Evolutionary conservation across 495 filamentous ascomycete species (phyloP).

Genomic region (Neurospora sp.): DNA sequence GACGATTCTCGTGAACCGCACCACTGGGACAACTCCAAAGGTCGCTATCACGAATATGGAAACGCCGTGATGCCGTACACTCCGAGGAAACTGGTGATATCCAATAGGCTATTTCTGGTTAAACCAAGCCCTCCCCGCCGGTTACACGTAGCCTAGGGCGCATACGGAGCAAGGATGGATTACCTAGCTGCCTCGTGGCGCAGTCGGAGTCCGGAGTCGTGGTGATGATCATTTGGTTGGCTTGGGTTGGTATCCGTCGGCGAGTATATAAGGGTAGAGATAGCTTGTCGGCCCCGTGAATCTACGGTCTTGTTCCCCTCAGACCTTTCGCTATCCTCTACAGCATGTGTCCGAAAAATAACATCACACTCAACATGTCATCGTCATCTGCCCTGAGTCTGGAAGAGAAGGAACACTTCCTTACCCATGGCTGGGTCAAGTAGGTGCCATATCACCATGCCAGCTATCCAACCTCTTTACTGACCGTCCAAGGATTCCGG

Average conservation of each 20-base stretch:
- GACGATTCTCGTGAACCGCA: conserved; percentile 1
- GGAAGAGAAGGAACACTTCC: conserved; percentile 55
- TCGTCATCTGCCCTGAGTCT: conserved; percentile 38
- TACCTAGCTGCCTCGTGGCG: not conserved
- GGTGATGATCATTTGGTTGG: not conserved
- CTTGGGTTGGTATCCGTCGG: not conserved
- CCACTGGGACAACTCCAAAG: not conserved
- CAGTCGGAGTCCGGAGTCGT: not conserved
- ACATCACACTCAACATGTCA: conserved; percentile 14
- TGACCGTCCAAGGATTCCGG: conserved; percentile 14
- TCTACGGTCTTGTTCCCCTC: not conserved
- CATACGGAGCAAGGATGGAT: not conserved
- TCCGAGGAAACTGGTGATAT: not conserved
- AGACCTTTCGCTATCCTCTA: not conserved
- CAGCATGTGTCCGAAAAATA: not conserved
- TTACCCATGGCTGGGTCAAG: conserved; percentile 56
- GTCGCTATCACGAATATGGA: conserved; percentile 10
- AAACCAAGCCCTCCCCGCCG: conserved; percentile 1
- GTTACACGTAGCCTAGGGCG: not conserved
- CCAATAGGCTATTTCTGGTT: conserved; percentile 12
- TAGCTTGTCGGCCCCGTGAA: not conserved
- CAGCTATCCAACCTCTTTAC: not conserved
- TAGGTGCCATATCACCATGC: not conserved
- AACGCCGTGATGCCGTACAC: conserved; percentile 1
- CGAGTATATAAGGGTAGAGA: not conserved